Conservation (phyloP, 2,329 filamentous ascomycete species). For the Pyrenochaeta sp. region DNA sequence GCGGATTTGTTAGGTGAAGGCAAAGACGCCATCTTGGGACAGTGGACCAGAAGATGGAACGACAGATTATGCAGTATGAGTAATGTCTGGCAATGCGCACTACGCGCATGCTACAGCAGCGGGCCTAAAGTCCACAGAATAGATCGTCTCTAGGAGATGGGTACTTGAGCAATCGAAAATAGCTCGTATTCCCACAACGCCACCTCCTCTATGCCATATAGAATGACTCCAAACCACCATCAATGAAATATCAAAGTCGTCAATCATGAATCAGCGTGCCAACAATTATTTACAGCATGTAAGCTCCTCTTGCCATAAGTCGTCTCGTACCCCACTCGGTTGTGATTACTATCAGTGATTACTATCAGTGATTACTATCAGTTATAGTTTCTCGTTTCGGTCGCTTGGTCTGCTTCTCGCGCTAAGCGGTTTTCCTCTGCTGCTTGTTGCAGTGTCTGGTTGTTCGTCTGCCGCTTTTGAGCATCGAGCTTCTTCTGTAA, state of each 20-base stretch:
- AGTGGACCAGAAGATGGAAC: background rate
- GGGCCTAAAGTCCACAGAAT: background rate
- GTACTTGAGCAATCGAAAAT: too few species aligned
- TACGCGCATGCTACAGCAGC: background rate
- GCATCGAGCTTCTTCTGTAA: constrained; percentile 70
- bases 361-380: too few species aligned
- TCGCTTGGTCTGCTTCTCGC: constrained; percentile 72
- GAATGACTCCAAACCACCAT: too few species aligned
- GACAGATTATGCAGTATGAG: background rate
- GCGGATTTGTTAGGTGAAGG: constrained; percentile 33
- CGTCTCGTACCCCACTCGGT: background rate
- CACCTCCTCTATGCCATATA: too few species aligned
- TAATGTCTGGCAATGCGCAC: background rate
- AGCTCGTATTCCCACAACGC: too few species aligned
- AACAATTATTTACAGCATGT: background rate
- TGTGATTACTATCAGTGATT: background rate
- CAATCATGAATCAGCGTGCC: too few species aligned
- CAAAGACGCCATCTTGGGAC: background rate
- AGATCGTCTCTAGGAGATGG: background rate
- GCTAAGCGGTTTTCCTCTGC: constrained; percentile 72
- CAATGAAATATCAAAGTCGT: too few species aligned
- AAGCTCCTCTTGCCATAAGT: background rate
- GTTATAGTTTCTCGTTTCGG: constrained; percentile 66
- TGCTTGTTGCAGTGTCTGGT: constrained; percentile 71
- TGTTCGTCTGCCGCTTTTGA: constrained; percentile 77